A percentile compares a stretch with the other conserved stretches of the same genome.
phyloP scores from a whole-genome alignment of 345 rosid species.

The Pugionium dolabratum region DNA sequence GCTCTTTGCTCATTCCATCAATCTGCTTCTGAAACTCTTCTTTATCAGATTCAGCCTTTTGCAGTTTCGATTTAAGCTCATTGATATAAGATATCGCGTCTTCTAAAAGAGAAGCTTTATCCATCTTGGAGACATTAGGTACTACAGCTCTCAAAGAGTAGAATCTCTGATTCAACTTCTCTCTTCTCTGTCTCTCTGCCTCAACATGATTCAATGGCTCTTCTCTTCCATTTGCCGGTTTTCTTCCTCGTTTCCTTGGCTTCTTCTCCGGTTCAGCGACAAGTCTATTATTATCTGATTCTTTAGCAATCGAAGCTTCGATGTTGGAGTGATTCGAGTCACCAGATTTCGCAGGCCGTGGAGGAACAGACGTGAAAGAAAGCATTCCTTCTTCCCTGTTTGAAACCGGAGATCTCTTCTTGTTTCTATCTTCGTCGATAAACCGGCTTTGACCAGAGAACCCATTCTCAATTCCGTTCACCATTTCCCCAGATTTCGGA shows the following conservation, averaged over 20 bases:
- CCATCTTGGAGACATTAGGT: conserved; percentile 96
- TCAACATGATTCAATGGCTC: conserved; percentile 96
- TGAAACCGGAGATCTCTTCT: conserved; percentile 63
- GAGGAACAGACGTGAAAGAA: conserved; percentile 68
- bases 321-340: conserved; percentile 85
- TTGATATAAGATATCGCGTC: conserved; percentile 88
- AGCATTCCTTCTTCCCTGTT: conserved; percentile 82
- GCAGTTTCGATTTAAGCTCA: conserved; percentile 74
- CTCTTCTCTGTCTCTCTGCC: conserved; percentile 97
- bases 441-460: conserved; percentile 30
- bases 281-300: conserved; percentile 56
- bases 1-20: conserved; percentile 53
- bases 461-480: not conserved
- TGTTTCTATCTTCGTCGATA: conserved; percentile 40
- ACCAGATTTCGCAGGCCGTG: conserved; percentile 51
- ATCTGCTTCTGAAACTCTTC: conserved; percentile 66
- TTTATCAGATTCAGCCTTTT: conserved; percentile 54
- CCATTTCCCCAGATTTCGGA: not conserved
- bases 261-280: conserved; percentile 75
- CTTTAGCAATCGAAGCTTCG: conserved; percentile 79
- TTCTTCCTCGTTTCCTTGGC: conserved; percentile 80
- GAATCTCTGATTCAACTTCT: conserved; percentile 90
- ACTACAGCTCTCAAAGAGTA: conserved; percentile 88
- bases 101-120: conserved; percentile 90
- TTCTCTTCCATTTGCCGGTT: conserved; percentile 65